Evolutionary conservation across 495 filamentous ascomycete species (phyloP).

Genomic region (Penicillium salamii): DNA sequence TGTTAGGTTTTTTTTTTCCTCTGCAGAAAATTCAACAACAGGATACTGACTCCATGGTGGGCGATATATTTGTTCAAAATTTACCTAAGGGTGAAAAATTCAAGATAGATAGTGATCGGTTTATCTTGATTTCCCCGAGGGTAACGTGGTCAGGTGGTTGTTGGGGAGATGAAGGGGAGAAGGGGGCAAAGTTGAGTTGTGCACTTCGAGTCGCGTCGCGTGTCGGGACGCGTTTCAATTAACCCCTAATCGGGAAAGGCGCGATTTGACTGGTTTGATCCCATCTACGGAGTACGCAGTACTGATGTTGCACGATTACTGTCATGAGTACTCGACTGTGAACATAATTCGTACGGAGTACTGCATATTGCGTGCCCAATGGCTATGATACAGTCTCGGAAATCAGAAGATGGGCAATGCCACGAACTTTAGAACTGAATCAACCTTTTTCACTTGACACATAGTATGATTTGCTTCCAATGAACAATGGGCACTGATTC

Average conservation of each 20-base stretch:
- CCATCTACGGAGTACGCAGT: no score
- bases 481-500: no score
- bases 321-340: no score
- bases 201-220: slow-evolving; percentile 22
- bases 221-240: slow-evolving; percentile 37
- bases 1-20: slow-evolving; percentile 22
- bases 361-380: no score
- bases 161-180: slow-evolving; percentile 21
- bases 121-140: slow-evolving; percentile 6
- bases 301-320: no score
- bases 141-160: slow-evolving; percentile 12
- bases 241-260: slow-evolving; percentile 26
- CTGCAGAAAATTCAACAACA: slow-evolving; percentile 6
- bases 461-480: no score
- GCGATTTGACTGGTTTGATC: not conserved
- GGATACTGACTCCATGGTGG: slow-evolving; percentile 41
- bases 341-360: no score
- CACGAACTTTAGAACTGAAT: no score
- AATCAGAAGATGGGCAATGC: no score
- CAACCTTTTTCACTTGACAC: no score
- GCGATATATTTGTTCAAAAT: not conserved
- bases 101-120: not conserved
- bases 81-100: slow-evolving; percentile 1
- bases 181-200: slow-evolving; percentile 18
- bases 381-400: no score